phyloP scores from a whole-genome alignment of 78 protist genomes.

The Dictyostelium brefeldianum region DNA sequence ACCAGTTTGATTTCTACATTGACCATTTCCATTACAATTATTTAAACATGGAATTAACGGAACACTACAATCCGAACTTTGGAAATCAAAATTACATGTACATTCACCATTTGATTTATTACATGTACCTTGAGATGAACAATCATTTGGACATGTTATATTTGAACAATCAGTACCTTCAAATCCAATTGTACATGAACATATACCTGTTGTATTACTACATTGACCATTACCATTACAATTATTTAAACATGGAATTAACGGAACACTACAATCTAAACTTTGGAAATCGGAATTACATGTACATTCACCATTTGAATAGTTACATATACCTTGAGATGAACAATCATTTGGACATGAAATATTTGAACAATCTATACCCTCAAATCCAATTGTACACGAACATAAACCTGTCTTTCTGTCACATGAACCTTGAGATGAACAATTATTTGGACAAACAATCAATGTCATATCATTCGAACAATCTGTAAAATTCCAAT shows the following conservation, averaged over 20 bases:
- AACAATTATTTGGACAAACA: conserved; percentile 16
- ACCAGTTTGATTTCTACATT: not conserved
- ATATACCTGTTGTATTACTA: not conserved
- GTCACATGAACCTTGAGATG: conserved; percentile 17
- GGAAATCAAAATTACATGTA: not conserved
- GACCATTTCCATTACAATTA: conserved; percentile 14
- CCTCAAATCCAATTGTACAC: not conserved
- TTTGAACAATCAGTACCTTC: conserved; percentile 1
- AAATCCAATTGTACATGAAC: not conserved
- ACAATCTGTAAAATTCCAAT: conserved; percentile 9
- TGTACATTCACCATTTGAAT: not conserved
- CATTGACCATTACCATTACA: conserved; percentile 9
- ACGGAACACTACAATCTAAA: not conserved
- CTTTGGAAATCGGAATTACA: not conserved
- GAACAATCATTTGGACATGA: conserved; percentile 6
- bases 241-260: not conserved
- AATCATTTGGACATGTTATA: not conserved
- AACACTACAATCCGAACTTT: not conserved
- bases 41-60: not conserved
- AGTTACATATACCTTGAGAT: conserved; percentile 16
- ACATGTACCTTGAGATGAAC: not conserved
- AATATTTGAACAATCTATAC: not conserved
- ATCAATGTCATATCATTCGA: conserved; percentile 8
- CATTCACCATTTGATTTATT: not conserved
- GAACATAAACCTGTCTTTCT: not conserved